Evolutionary conservation across 2,329 filamentous ascomycete genomes (phyloP), one percentile per base, ranked within the genome.

Genomic region (Aspergillus sojae): DNA sequence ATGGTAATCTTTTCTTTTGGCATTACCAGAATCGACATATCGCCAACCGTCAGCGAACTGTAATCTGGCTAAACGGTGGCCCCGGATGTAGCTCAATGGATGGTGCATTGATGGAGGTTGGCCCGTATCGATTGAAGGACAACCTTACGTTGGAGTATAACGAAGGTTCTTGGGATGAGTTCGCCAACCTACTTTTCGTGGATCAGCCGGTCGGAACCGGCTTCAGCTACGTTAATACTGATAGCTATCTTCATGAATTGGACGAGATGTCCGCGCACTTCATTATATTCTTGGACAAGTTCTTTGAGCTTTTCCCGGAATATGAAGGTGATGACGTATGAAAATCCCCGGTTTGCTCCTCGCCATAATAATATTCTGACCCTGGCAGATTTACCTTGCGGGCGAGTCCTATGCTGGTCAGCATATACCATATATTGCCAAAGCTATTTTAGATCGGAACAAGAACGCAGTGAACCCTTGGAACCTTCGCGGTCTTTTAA

Each of bases 1-100:
- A 98, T 76, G 94, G 93, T 70, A 96, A 98, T 78, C 81, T 99
- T 21, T 99, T 98, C 84, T 99, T 99, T 84, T 99, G 95, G 95
- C 92, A 97, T 74, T 97, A 92, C 76, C 89, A 97, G 76, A 98
- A 98, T 76, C 87, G 92, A 70, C 95, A 99, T 78, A 97, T 99
- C 70, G 94, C 93, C 62, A 92, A 98, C 76, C 88, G 86, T 71
- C 92, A 95, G 77, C 88, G 95, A 62, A 97, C 94, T 3, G 91
- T 99, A 12, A 89, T 99, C 73, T 99, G 96, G 95, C 82, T 99
- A 62, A 99, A 99, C 75, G 96, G 95, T 60, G 96, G 95, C 0
- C 95, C 95, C 1, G 95, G 96, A 32, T 99, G 95, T 79, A 97
- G 93, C 78, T 98, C 94, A 32, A 94, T 97, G 85, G 96, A 99